Evolutionary conservation across 306 rosid genomes (phyloP).

Genomic region (Elaeagnus macrophylla): DNA sequence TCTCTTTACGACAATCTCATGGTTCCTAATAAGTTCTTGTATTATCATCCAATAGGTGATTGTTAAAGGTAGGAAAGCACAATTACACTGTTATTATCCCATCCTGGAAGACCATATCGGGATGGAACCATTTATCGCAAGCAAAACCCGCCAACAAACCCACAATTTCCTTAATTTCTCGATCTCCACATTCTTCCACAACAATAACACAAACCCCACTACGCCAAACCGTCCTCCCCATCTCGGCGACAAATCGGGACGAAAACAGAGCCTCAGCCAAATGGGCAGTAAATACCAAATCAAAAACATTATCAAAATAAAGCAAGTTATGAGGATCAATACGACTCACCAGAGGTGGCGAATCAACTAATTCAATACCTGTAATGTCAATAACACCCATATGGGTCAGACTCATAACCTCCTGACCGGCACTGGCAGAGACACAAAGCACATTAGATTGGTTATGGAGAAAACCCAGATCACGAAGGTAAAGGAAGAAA

Average conservation of each 20-base stretch:
- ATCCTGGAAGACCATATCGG: constrained; percentile 95
- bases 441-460: constrained; percentile 58
- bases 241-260: constrained; percentile 56
- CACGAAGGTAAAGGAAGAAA: constrained; percentile 38
- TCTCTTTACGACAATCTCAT: too few species aligned
- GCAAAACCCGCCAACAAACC: constrained; percentile 37
- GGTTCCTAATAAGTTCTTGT: constrained; percentile 82
- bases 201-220: constrained; percentile 49
- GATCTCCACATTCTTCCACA: constrained; percentile 47
- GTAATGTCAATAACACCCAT: constrained; percentile 64
- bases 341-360: constrained; percentile 64
- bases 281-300: constrained; percentile 53
- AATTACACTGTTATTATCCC: constrained; percentile 99
- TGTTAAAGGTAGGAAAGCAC: constrained; percentile 99
- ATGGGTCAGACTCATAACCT: constrained; percentile 44
- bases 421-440: constrained; percentile 88
- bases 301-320: constrained; percentile 52
- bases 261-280: constrained; percentile 68
- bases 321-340: constrained; percentile 81
- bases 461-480: constrained; percentile 49
- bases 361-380: constrained; percentile 62
- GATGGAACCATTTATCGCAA: constrained; percentile 88
- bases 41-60: constrained; percentile 93
- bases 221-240: constrained; percentile 58
- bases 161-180: constrained; percentile 41